Evolutionary conservation across 805 yeast genomes (phyloP).

Genomic region (Candida endomychidarum): DNA sequence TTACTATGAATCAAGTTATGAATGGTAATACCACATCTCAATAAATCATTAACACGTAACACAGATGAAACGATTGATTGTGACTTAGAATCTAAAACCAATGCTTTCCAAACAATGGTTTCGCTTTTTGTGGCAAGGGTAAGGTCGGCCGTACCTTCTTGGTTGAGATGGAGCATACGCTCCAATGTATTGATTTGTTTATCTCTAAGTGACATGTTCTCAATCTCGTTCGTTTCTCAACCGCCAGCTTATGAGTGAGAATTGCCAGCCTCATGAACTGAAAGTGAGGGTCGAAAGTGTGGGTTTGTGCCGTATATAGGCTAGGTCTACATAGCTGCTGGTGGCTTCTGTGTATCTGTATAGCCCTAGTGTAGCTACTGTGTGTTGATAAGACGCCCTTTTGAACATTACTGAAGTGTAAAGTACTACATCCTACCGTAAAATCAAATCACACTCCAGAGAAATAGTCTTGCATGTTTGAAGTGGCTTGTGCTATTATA

Average conservation of each 20-base stretch:
- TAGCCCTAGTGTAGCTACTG: too few relatives aligned
- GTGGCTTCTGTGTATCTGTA: too few relatives aligned
- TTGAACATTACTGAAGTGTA: too few relatives aligned
- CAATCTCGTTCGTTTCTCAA: too few relatives aligned
- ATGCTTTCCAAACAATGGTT: slow-evolving; percentile 86
- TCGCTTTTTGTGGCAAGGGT: slow-evolving; percentile 58
- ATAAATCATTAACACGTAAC: slow-evolving; percentile 85
- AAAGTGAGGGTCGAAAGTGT: too few relatives aligned
- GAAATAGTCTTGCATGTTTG: too few relatives aligned
- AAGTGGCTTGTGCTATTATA: too few relatives aligned
- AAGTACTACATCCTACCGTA: too few relatives aligned
- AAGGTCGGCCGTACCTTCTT: slow-evolving; percentile 53
- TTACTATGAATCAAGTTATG: slow-evolving; percentile 72
- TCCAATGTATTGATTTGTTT: slow-evolving; percentile 44
- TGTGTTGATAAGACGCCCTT: too few relatives aligned
- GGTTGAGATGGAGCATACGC: slow-evolving; percentile 83
- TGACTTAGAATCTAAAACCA: slow-evolving; percentile 77
- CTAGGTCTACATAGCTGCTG: too few relatives aligned
- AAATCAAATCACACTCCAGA: too few relatives aligned
- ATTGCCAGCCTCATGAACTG: not conserved
- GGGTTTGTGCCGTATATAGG: too few relatives aligned
- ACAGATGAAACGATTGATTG: slow-evolving; percentile 88
- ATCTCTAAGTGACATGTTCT: slow-evolving; percentile 13
- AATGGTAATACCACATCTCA: slow-evolving; percentile 88
- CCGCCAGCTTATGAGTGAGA: not conserved